Evolutionary conservation across 495 filamentous ascomycete species (phyloP), one percentile per base, ranked within the genome.

Genomic region (Xylaria cubensis): DNA sequence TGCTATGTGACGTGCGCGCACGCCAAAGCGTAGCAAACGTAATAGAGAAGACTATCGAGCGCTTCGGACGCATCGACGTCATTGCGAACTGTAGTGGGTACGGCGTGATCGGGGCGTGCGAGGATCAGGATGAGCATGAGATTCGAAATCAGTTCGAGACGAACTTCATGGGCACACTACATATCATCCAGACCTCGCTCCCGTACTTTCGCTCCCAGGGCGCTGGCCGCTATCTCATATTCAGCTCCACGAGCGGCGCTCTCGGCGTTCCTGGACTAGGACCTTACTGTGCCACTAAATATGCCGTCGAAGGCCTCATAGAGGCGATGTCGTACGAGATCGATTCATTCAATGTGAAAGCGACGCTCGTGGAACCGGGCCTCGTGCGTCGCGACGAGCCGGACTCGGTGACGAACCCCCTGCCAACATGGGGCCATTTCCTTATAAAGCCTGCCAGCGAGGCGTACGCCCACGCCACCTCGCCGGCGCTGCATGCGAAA

Each of bases 301-400:
- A 97, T 79, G 96, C 96, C 0, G 92, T 97, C 12, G 96, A 99
- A 77, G 96, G 96, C 0, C 83, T 99, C 67, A 93, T 97, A 72
- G 96, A 99, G 83, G 93, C 92, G 41, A 94, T 99, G 91, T 85
- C 97, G 8, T 98, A 98, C 77, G 96, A 99, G 78, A 89, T 97
- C 66, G 95, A 97, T 77, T 87, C 90, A 8, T 97, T 97, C 80
- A 93, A 94, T 74, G 91, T 98, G 76, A 96, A 95, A 79, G 94
- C 92, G 0, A 97, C 96, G 1, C 87, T 98, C 6, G 94, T 98
- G 3, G 94, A 97, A 73, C 95, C 95, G 17, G 95, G 95, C 0
- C 89, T 97, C 75, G 92, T 97, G 69, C 86, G 95, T 1, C 85
- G 93, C 1, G 95, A 98, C 78, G 88, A 89, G 78, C 83, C 84